These are phyloP conservation scores for Gryganskiella cystojenkinii DNA, from an alignment of 192 early-diverging fungal species.

Conservation along the genomic window DNA sequence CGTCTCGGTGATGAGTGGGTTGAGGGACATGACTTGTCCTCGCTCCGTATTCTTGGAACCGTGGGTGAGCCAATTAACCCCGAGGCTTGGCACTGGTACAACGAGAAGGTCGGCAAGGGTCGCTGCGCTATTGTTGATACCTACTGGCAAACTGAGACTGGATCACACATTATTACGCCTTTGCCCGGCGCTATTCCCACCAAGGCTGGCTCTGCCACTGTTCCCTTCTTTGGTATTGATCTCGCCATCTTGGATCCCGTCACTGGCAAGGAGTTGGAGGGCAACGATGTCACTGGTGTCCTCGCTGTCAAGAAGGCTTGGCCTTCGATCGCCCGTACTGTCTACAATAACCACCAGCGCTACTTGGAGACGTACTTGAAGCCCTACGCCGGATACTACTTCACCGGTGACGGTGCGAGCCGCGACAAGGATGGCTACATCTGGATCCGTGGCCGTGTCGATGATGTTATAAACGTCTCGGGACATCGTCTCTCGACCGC, in stretches of 20 bases:
- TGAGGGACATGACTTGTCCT: slow-evolving; percentile 79
- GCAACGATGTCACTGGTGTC: slow-evolving; percentile 92
- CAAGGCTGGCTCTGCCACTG: slow-evolving; percentile 95
- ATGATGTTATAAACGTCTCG: slow-evolving; percentile 96
- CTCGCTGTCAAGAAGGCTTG: slow-evolving; percentile 88
- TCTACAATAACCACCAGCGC: slow-evolving; percentile 91
- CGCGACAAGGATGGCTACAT: slow-evolving; percentile 95
- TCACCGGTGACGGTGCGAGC: slow-evolving; percentile 94
- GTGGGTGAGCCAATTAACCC: slow-evolving; percentile 99
- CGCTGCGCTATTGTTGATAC: slow-evolving; percentile 97
- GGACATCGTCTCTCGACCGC: slow-evolving; percentile 95
- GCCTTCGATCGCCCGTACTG: slow-evolving; percentile 93
- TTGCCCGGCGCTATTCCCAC: slow-evolving; percentile 89
- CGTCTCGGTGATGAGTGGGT: slow-evolving; percentile 85
- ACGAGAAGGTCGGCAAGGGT: slow-evolving; percentile 87
- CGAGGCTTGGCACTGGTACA: slow-evolving; percentile 98
- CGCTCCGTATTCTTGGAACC: slow-evolving; percentile 90
- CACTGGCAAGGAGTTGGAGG: slow-evolving; percentile 85
- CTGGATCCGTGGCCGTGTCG: slow-evolving; percentile 91
- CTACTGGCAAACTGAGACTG: slow-evolving; percentile 95
- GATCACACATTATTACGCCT: slow-evolving; percentile 91
- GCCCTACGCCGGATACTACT: slow-evolving; percentile 93
- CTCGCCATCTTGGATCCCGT: slow-evolving; percentile 85
- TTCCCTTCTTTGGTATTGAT: slow-evolving; percentile 98
- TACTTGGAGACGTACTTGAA: slow-evolving; percentile 94